Conservation (phyloP, 768 basidiomycete genomes). For the Lenzites betulinus region DNA sequence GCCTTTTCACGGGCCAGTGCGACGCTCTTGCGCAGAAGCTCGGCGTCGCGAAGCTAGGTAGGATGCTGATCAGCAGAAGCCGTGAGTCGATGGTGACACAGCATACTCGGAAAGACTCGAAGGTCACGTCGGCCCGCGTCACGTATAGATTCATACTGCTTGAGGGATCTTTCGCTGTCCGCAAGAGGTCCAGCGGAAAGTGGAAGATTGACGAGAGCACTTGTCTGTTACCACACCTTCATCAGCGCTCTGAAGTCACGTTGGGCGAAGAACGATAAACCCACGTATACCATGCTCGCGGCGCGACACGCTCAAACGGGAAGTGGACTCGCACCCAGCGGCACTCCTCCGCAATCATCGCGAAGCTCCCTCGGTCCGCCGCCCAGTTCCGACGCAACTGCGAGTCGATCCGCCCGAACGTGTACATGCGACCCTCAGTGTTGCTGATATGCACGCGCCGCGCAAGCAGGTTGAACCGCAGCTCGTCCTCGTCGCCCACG, state of each 20-base stretch:
- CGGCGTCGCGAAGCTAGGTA: slow-evolving; percentile 41
- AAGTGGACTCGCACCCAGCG: slow-evolving; percentile 40
- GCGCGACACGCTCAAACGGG: slow-evolving; percentile 20
- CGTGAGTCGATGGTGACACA: background rate
- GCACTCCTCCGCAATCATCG: slow-evolving; percentile 40
- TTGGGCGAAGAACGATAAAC: background rate
- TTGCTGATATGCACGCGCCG: slow-evolving; percentile 42
- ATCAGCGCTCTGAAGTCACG: background rate
- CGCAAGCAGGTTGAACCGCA: slow-evolving; percentile 34
- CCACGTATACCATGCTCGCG: slow-evolving; percentile 17
- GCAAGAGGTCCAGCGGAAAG: slow-evolving; percentile 35
- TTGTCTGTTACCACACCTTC: slow-evolving; percentile 15
- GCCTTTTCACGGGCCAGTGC: slow-evolving; percentile 22
- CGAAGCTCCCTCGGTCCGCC: slow-evolving; percentile 41
- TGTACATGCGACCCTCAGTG: slow-evolving; percentile 39
- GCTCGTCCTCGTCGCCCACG: slow-evolving; percentile 31
- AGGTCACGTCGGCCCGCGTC: slow-evolving; percentile 41
- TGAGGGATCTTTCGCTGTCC: slow-evolving; percentile 35
- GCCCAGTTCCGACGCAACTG: slow-evolving; percentile 43
- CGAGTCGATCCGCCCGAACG: slow-evolving; percentile 40
- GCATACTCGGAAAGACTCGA: slow-evolving; percentile 40
- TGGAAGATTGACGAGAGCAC: slow-evolving; percentile 27
- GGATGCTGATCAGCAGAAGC: background rate
- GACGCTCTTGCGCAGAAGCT: slow-evolving; percentile 38
- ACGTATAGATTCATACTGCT: slow-evolving; percentile 38